Evolutionary conservation across 1,284 basidiomycete genomes (phyloP), one percentile per base, ranked within the genome.

Genomic region (Mrakiaceae sp.): DNA sequence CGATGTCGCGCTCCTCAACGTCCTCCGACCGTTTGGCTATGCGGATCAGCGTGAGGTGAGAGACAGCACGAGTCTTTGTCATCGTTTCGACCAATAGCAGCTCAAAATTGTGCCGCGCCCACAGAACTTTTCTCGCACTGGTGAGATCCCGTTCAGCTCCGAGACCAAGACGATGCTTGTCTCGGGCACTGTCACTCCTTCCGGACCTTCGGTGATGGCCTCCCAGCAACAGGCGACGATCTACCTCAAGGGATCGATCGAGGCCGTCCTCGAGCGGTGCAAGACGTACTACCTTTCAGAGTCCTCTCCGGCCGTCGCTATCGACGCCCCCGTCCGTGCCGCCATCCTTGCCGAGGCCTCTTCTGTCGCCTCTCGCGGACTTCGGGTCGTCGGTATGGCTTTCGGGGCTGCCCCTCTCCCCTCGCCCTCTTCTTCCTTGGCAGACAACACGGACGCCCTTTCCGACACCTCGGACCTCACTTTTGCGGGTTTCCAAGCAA

Each of bases 141-240:
- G 81, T 14, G 95, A 98, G 74, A 81, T 85, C 50, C 86, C 94
- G 0, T 98, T 98, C 81, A 89, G 83, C 73, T 97, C 94, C 2
- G 93, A 97, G 71, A 81, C 83, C 67, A 98, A 97, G 76, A 91
- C 82, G 72, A 97, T 97, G 89, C 86, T 87, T 4, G 85, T 97
- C 66, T 87, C 84, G 58, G 94, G 94, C 11, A 86, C 74, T 70
- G 72, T 69, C 48, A 69, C 74, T 11, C 74, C 59, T 54, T 70
- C 69, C 47, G 27, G 27, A 27, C 27, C 27, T 27, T 27, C 27
- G 27, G 27, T 27, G 11, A 79, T 71, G 73, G 81, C 74, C 67
- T 76, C 75, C 42, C 73, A 75, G 14, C 73, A 79, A 8, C 80
- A 81, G 4, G 90, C 95, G 71, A 83, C 87, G 74, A 87, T 87